A percentile compares a stretch with the other conserved stretches of the same genome.
Evolutionary conservation across 768 basidiomycete species (phyloP).

Genomic region (Phanerochaete sordida): DNA sequence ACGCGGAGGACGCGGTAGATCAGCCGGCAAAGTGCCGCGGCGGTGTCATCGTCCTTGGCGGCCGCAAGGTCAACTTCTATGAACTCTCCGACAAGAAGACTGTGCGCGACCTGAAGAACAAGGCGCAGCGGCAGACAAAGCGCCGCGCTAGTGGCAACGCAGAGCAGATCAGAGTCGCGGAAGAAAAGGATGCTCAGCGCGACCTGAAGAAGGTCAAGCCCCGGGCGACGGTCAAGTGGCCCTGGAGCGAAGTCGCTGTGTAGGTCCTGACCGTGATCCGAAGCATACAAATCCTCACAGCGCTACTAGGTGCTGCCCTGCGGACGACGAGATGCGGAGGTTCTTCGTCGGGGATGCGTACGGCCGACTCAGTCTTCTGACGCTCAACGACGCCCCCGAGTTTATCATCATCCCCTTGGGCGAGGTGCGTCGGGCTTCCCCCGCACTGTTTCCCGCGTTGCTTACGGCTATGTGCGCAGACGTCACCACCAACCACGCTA

Average conservation of each 20-base stretch:
- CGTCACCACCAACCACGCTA: constrained; percentile 66
- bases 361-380: constrained; percentile 69
- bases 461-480: constrained; percentile 35
- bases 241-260: constrained; percentile 72
- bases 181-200: constrained; percentile 53
- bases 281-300: background rate
- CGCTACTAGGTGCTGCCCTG: constrained; percentile 34
- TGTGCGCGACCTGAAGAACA: constrained; percentile 37
- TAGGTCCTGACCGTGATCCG: constrained; percentile 30
- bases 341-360: constrained; percentile 68
- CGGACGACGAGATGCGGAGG: constrained; percentile 43
- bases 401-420: constrained; percentile 66
- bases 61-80: constrained; percentile 58
- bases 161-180: constrained; percentile 42
- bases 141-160: constrained; percentile 45
- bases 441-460: background rate
- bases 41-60: constrained; percentile 71
- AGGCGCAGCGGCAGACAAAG: constrained; percentile 48
- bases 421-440: constrained; percentile 45
- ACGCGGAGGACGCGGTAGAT: constrained; percentile 24
- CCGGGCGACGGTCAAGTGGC: constrained; percentile 62
- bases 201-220: constrained; percentile 54
- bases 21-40: constrained; percentile 43
- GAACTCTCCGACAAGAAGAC: constrained; percentile 50
- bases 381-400: constrained; percentile 41